These are phyloP conservation scores for Boletus bicolor DNA, from an alignment of 768 basidiomycete species.

Conservation along the genomic window DNA sequence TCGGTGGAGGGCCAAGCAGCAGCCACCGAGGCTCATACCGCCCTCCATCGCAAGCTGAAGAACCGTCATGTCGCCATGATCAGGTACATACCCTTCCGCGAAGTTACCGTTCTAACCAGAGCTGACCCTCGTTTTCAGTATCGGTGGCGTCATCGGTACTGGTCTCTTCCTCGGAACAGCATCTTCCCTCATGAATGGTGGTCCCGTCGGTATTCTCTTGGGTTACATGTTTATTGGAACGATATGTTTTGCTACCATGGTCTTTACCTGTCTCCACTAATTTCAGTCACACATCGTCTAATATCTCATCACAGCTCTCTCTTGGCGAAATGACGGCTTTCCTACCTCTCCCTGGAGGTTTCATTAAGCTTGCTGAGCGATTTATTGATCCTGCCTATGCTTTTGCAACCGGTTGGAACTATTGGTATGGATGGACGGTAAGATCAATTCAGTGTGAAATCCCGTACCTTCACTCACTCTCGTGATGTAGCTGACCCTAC, in stretches of 20 bases:
- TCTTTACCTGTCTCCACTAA: background rate
- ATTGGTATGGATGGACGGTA: constrained; percentile 40
- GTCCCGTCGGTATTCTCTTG: constrained; percentile 46
- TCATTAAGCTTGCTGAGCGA: constrained; percentile 45
- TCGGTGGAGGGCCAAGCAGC: constrained; percentile 10
- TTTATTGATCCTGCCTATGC: constrained; percentile 46
- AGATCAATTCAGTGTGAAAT: background rate
- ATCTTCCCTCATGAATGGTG: constrained; percentile 37
- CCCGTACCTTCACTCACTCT: constrained; percentile 2
- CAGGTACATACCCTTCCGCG: constrained; percentile 15
- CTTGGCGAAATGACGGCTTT: constrained; percentile 47
- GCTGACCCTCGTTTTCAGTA: constrained; percentile 12
- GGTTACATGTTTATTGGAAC: constrained; percentile 38
- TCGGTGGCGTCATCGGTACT: constrained; percentile 43
- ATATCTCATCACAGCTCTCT: constrained; percentile 22
- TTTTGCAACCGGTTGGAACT: constrained; percentile 43
- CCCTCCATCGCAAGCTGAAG: constrained; percentile 30
- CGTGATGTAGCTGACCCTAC: constrained; percentile 21
- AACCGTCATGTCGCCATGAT: constrained; percentile 37
- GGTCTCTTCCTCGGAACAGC: constrained; percentile 36
- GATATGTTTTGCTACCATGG: constrained; percentile 40
- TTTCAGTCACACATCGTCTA: background rate
- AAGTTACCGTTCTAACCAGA: too few species aligned
- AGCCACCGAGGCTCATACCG: background rate
- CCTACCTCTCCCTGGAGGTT: constrained; percentile 44